Evolutionary conservation across 2,329 filamentous ascomycete genomes (phyloP), one percentile per base, ranked within the genome.

Genomic region (Hirsutella minnesotensis): DNA sequence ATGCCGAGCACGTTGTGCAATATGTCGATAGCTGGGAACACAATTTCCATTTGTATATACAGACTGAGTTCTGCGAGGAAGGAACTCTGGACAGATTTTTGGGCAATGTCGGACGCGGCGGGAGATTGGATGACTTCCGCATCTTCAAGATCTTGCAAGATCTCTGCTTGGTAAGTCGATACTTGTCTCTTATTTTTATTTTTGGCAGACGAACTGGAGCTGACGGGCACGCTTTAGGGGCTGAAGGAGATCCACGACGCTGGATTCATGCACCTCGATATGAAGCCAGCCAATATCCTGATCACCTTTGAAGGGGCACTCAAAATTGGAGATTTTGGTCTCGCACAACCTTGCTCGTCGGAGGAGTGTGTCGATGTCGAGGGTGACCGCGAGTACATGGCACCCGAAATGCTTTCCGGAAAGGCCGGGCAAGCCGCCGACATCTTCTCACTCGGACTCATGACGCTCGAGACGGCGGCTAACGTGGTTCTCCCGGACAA

Each of bases 131-230:
- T 62, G 92, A 96, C 60, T 98, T 98, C 65, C 79, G 92, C 47
- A 95, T 96, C 61, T 98, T 92, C 87, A 98, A 98, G 68, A 90
- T 96, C 45, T 68, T 96, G 53, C 75, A 95, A 35, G 92, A 98
- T 61, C 65, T 95, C 46, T 76, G 81, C 54, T 68, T 83, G 70
- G 87, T 92, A 76, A 65, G 83, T 70, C 38, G 2, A 33, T 18
- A 18, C 31, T 30, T 15, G 40, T n/a, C n/a, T n/a, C n/a, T n/a
- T n/a, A n/a, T n/a, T n/a, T n/a, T n/a, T n/a, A n/a, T n/a, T n/a
- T n/a, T n/a, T n/a, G n/a, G n/a, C n/a, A n/a, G n/a, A n/a, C n/a
- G n/a, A 16, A 16, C n/a, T 3, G 13, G 31, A 43, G n/a, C 51
- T 51, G 27, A 51, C 41, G 1, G 5, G 3, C 12, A 30, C 12